Evolutionary conservation across 441 rosid species (phyloP).

Genomic region (Cnidoscolus chayamansa): DNA sequence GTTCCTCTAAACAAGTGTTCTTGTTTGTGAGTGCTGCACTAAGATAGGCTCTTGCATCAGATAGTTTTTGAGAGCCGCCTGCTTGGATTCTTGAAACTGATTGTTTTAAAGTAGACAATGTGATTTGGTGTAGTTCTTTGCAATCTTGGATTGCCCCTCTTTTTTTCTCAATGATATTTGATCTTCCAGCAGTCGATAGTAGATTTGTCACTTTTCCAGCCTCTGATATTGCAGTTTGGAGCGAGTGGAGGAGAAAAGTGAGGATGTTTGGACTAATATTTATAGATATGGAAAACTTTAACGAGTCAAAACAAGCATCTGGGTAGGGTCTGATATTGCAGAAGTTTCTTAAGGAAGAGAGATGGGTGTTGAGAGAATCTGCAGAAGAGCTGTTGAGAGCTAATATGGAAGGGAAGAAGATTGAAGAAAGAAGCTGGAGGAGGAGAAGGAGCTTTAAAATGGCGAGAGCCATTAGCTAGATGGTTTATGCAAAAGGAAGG

Average conservation of each 20-base stretch:
- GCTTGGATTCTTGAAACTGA: conserved; percentile 44
- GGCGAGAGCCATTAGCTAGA: conserved; percentile 38
- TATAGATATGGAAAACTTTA: conserved; percentile 65
- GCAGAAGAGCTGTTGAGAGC: conserved; percentile 27
- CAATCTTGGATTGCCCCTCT: conserved; percentile 77
- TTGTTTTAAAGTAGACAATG: conserved; percentile 42
- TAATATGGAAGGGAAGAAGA: conserved; percentile 29
- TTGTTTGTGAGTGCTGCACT: conserved; percentile 84
- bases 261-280: conserved; percentile 55
- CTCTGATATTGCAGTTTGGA: conserved; percentile 57
- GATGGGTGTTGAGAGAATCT: conserved; percentile 32
- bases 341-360: conserved; percentile 35
- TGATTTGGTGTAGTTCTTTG: conserved; percentile 67
- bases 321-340: conserved; percentile 64
- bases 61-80: conserved; percentile 36
- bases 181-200: conserved; percentile 31
- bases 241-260: conserved; percentile 53
- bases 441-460: conserved; percentile 21
- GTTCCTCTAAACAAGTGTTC: conserved; percentile 79
- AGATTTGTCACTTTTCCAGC: conserved; percentile 52
- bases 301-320: conserved; percentile 56
- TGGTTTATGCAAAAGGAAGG: conserved; percentile 15
- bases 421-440: conserved; percentile 28
- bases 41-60: conserved; percentile 60
- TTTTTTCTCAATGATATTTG: conserved; percentile 52